These are phyloP conservation scores for Xylaria sp. DNA, from an alignment of 2,329 filamentous ascomycete species.

Conservation along the genomic window DNA sequence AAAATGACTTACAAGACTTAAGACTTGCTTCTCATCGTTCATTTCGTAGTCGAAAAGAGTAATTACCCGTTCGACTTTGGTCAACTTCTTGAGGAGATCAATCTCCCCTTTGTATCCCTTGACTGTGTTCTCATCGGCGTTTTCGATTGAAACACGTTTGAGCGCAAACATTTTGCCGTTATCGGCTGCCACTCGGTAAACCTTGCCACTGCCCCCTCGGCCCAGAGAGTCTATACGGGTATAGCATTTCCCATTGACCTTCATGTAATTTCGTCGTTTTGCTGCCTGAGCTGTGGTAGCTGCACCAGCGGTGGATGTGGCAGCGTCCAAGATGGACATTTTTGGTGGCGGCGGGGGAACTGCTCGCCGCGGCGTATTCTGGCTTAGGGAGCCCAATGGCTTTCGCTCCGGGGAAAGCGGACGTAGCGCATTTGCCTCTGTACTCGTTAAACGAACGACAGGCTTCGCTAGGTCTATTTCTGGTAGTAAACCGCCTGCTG, in stretches of 20 bases:
- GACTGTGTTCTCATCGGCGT: conserved; percentile 85
- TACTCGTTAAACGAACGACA: conserved; percentile 61
- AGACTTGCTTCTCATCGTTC: conserved; percentile 88
- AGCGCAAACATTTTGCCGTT: conserved; percentile 95
- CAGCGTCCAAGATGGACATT: conserved; percentile 95
- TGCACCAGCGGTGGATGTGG: conserved; percentile 84
- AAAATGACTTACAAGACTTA: conserved; percentile 76
- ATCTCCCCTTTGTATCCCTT: conserved; percentile 95
- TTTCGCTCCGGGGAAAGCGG: conserved; percentile 66
- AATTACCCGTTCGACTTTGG: conserved; percentile 89
- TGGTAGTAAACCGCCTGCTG: conserved; percentile 62
- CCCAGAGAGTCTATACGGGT: conserved; percentile 91
- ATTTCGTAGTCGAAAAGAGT: conserved; percentile 92
- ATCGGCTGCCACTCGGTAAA: conserved; percentile 96
- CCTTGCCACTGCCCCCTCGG: conserved; percentile 90
- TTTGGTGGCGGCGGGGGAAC: conserved; percentile 89
- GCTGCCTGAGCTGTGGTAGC: conserved; percentile 76
- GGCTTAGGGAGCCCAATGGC: conserved; percentile 63
- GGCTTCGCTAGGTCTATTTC: conserved; percentile 67
- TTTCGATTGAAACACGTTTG: conserved; percentile 91
- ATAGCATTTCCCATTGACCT: conserved; percentile 91
- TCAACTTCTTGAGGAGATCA: conserved; percentile 83
- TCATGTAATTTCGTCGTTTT: conserved; percentile 84
- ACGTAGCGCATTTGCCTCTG: conserved; percentile 55
- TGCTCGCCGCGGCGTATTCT: conserved; percentile 79